Evolutionary conservation across 148 eudicot genomes (phyloP).

Genomic region (Rhododendron ovatum): DNA sequence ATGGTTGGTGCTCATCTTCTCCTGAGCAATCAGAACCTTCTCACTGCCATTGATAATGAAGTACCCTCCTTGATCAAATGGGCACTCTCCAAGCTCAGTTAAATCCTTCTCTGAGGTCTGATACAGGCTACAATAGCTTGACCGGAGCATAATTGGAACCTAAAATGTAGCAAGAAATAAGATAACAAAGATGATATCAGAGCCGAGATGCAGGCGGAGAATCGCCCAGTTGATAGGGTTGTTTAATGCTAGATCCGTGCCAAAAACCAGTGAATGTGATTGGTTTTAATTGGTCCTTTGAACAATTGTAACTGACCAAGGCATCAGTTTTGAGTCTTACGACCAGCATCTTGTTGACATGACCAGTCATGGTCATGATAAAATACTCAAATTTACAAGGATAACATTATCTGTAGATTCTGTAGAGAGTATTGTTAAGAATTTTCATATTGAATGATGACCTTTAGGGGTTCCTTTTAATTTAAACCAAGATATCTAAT

Average conservation of each 20-base stretch:
- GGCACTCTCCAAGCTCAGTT: conserved; percentile 95
- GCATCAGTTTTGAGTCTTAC: too few relatives aligned
- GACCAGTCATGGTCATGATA: neutral
- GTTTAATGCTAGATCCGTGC: neutral
- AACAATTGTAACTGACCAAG: neutral
- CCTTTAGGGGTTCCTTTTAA: too few relatives aligned
- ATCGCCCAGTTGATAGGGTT: neutral
- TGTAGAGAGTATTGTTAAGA: too few relatives aligned
- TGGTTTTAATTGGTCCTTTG: neutral
- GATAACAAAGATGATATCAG: neutral
- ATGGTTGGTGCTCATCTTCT: conserved; percentile 81
- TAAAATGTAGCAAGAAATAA: conserved; percentile 26
- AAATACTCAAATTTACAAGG: neutral
- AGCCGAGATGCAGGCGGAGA: neutral
- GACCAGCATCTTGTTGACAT: neutral
- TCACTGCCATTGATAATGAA: conserved; percentile 82
- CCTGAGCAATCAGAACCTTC: conserved; percentile 81
- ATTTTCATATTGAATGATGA: too few relatives aligned
- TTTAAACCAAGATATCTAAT: neutral
- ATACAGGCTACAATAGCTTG: conserved; percentile 76
- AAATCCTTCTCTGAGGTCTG: conserved; percentile 93
- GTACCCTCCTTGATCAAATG: conserved; percentile 81
- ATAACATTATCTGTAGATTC: neutral
- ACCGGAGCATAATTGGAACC: conserved; percentile 98
- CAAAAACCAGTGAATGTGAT: neutral